A percentile compares a stretch with the other conserved stretches of the same genome.
Conservation (phyloP, 2,329 filamentous ascomycete species). For the Pestalotiopsis sp. region DNA sequence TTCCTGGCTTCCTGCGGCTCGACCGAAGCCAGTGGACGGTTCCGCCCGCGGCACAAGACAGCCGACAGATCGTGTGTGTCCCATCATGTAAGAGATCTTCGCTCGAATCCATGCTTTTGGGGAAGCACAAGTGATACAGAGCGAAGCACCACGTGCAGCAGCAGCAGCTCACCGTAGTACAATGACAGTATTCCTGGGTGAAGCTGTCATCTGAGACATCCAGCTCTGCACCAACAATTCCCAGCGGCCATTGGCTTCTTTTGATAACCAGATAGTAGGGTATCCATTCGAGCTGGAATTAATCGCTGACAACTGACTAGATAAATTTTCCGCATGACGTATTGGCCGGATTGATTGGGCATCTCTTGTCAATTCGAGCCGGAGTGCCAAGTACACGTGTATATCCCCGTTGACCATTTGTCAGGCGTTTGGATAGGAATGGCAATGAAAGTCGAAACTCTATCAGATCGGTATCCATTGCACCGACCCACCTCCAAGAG, state of each 20-base stretch:
- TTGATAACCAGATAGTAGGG: neutral
- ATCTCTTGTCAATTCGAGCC: neutral
- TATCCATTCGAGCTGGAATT: neutral
- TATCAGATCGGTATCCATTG: constrained; percentile 4
- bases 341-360: neutral
- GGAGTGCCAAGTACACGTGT: neutral
- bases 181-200: neutral
- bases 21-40: neutral
- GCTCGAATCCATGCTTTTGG: neutral
- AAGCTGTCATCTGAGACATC: neutral
- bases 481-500: neutral
- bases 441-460: constrained; percentile 3
- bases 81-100: neutral
- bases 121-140: neutral
- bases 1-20: neutral
- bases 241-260: neutral
- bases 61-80: neutral
- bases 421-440: neutral
- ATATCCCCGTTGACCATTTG: neutral
- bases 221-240: neutral
- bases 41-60: neutral
- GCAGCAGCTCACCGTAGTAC: neutral
- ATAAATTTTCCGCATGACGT: neutral
- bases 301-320: neutral
- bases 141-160: neutral